These are phyloP conservation scores for Rhizopogon vulgaris DNA, from an alignment of 768 basidiomycete species.

Conservation along the genomic window DNA sequence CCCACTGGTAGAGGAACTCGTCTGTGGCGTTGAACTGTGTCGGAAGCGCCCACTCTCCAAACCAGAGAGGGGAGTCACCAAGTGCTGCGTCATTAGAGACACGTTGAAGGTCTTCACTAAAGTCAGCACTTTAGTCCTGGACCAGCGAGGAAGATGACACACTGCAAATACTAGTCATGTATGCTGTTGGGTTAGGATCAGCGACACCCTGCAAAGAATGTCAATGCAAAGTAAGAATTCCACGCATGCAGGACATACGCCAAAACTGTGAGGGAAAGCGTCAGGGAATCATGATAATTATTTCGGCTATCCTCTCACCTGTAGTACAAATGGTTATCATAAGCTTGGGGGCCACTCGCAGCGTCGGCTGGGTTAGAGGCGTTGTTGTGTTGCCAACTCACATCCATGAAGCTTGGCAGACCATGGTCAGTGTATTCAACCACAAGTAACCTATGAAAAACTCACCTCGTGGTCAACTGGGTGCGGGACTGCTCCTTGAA, in stretches of 20 bases:
- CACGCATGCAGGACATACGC: conserved; percentile 32
- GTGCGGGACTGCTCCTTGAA: conserved; percentile 12
- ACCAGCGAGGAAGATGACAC: conserved; percentile 16
- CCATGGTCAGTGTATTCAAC: not conserved
- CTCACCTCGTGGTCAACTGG: conserved; percentile 35
- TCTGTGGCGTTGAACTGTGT: conserved; percentile 64
- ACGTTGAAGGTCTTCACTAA: conserved; percentile 48
- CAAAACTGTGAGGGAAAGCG: conserved; percentile 36
- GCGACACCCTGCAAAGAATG: conserved; percentile 54
- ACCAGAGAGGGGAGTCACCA: conserved; percentile 44
- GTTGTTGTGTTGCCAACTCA: conserved; percentile 69
- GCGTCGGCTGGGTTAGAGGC: conserved; percentile 69
- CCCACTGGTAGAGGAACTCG: conserved; percentile 59
- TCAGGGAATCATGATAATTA: not conserved
- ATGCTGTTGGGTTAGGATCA: conserved; percentile 54
- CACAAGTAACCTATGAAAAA: not conserved
- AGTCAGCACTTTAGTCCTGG: not conserved
- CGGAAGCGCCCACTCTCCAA: conserved; percentile 57
- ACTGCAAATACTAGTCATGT: conserved; percentile 69
- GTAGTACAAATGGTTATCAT: conserved; percentile 80
- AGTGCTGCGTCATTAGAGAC: conserved; percentile 41
- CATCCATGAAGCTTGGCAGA: conserved; percentile 67
- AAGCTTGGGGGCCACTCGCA: conserved; percentile 60
- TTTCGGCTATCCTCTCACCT: conserved; percentile 34
- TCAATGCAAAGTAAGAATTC: not conserved